phyloP scores from a whole-genome alignment of 768 basidiomycete species.

The Royoungia palumana region DNA sequence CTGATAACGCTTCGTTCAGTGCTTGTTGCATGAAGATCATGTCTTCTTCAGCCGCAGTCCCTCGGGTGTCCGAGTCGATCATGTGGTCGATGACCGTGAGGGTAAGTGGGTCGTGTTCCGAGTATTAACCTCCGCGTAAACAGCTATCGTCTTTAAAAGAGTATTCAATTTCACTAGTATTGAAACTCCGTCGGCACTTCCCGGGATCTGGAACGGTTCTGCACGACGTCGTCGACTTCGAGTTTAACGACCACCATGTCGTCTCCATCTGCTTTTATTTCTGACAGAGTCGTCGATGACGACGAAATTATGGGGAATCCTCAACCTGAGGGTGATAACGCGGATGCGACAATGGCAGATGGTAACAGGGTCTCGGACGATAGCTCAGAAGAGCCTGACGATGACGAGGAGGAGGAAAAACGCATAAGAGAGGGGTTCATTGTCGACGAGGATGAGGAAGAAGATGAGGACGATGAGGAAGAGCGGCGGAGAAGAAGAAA shows the following conservation, averaged over 20 bases:
- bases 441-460: slow-evolving; percentile 90
- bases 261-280: slow-evolving; percentile 44
- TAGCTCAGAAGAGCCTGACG: slow-evolving; percentile 87
- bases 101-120: too few relatives aligned
- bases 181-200: slow-evolving; percentile 28
- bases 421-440: slow-evolving; percentile 87
- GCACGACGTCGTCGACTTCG: slow-evolving; percentile 11
- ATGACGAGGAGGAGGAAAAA: slow-evolving; percentile 84
- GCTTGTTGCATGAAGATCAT: slow-evolving; percentile 56
- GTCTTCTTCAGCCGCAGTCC: slow-evolving; percentile 26
- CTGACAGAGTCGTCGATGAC: slow-evolving; percentile 33
- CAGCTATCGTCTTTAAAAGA: too few relatives aligned
- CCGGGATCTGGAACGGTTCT: slow-evolving; percentile 11
- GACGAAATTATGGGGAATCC: slow-evolving; percentile 64
- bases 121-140: too few relatives aligned
- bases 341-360: slow-evolving; percentile 50
- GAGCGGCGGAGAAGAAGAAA: slow-evolving; percentile 58
- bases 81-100: not conserved
- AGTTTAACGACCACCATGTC: slow-evolving; percentile 45
- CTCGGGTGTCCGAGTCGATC: not conserved
- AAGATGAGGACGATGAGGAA: slow-evolving; percentile 65
- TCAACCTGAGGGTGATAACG: slow-evolving; percentile 51
- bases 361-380: slow-evolving; percentile 56
- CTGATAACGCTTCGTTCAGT: slow-evolving; percentile 55
- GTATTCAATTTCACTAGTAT: not conserved